Conservation (phyloP, 371 early-diverging fungal genomes). For the Circinella minor region DNA sequence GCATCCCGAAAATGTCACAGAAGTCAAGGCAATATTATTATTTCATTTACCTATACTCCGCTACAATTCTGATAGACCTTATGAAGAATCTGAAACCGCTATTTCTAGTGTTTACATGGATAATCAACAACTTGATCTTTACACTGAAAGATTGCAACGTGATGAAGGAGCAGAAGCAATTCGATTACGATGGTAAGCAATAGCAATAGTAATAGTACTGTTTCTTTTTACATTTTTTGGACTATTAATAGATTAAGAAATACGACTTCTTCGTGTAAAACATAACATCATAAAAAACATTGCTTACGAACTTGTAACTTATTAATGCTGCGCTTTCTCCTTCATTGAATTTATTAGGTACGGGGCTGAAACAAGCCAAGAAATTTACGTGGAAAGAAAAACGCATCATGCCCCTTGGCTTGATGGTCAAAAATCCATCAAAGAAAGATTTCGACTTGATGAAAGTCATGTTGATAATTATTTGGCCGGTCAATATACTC, state of each 20-base stretch:
- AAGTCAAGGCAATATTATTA: slow-evolving; percentile 92
- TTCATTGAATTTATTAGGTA: slow-evolving; percentile 48
- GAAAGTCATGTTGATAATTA: slow-evolving; percentile 47
- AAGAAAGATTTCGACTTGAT: slow-evolving; percentile 63
- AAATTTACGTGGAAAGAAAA: slow-evolving; percentile 98
- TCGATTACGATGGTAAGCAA: slow-evolving; percentile 89
- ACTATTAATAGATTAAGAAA: too few species aligned
- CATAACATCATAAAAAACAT: too few species aligned
- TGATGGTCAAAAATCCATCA: slow-evolving; percentile 88
- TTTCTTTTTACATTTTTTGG: too few species aligned
- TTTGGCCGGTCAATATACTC: slow-evolving; percentile 81
- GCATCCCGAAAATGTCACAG: slow-evolving; percentile 97
- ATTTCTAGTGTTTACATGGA: slow-evolving; percentile 96
- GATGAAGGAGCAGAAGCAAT: slow-evolving; percentile 94
- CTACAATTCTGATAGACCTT: slow-evolving; percentile 67
- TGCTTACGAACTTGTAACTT: too few species aligned
- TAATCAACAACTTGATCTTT: slow-evolving; percentile 90
- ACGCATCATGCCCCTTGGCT: slow-evolving; percentile 98
- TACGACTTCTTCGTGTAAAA: too few species aligned
- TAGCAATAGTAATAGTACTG: slow-evolving; percentile 16
- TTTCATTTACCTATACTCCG: slow-evolving; percentile 96
- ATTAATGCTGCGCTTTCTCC: not conserved
- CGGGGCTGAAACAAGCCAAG: slow-evolving; percentile 60
- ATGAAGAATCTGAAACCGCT: slow-evolving; percentile 56
- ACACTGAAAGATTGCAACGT: slow-evolving; percentile 90